Conservation (phyloP, 148 eudicot species). For the Drosera capensis region DNA sequence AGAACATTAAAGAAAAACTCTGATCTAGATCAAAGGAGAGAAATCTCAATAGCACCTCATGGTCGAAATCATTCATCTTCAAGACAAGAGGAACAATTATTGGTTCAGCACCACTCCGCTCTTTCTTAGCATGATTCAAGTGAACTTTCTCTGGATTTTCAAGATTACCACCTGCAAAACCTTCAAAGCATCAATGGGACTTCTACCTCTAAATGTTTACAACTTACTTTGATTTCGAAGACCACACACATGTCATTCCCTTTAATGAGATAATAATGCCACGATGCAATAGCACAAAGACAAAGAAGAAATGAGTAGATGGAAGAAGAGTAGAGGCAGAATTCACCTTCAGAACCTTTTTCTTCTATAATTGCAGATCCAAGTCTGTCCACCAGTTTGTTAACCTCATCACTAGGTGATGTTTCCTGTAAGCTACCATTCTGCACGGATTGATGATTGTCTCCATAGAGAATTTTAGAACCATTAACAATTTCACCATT, state of each 20-base stretch:
- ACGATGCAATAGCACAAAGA: neutral
- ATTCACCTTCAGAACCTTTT: constrained; percentile 18
- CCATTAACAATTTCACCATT: constrained; percentile 15
- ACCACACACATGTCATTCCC: too few species aligned
- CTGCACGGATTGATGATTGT: constrained; percentile 9
- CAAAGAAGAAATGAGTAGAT: neutral
- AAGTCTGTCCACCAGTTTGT: constrained; percentile 23
- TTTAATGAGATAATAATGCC: too few species aligned
- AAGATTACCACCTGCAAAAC: constrained; percentile 31
- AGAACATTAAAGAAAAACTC: neutral
- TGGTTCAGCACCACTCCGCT: constrained; percentile 69
- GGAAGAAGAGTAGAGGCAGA: neutral
- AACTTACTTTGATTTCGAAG: neutral
- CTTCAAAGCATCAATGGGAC: constrained; percentile 11
- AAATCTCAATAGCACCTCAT: constrained; percentile 39
- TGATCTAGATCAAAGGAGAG: neutral
- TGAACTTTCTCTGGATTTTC: constrained; percentile 27
- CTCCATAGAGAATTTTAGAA: constrained; percentile 16
- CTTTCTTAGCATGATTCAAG: constrained; percentile 30
- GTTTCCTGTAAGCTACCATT: constrained; percentile 17
- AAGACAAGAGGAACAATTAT: constrained; percentile 82
- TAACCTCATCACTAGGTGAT: constrained; percentile 15
- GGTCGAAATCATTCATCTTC: constrained; percentile 96
- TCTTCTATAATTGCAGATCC: constrained; percentile 25
- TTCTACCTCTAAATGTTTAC: neutral